Evolutionary conservation across 164 flowering plant species (phyloP).

Genomic region (Vitis rotundifolia): DNA sequence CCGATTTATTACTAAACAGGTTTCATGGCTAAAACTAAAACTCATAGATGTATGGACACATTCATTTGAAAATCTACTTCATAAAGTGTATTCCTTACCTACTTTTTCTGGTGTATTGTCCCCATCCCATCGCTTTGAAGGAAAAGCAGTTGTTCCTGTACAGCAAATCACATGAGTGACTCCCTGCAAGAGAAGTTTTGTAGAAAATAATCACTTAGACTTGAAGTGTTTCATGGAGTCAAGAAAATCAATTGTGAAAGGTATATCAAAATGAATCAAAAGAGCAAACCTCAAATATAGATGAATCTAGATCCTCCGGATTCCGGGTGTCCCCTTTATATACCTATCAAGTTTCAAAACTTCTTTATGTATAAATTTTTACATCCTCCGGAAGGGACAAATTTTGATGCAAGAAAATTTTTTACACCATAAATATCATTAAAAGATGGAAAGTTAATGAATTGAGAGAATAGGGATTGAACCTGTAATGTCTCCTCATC

Average conservation of each 20-base stretch:
- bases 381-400: conserved; percentile 6
- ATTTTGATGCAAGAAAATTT: not conserved
- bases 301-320: conserved; percentile 63
- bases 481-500: conserved; percentile 76
- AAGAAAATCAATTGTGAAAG: not conserved
- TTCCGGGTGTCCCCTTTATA: conserved; percentile 81
- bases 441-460: not conserved
- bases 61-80: too few relatives aligned
- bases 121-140: conserved; percentile 91
- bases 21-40: too few relatives aligned
- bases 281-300: conserved; percentile 73
- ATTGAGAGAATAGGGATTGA: conserved; percentile 2
- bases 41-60: too few relatives aligned
- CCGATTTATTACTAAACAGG: too few relatives aligned
- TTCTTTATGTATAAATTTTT: conserved; percentile 1
- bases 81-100: conserved; percentile 48
- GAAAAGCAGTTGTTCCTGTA: conserved; percentile 98
- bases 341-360: conserved; percentile 45
- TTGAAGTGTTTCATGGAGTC: not conserved
- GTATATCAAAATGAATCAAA: conserved; percentile 6
- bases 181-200: conserved; percentile 50
- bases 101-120: conserved; percentile 94
- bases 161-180: conserved; percentile 94
- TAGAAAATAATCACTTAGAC: not conserved
- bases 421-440: not conserved